Percentiles rank a stretch among this genome's conserved stretches.
Conservation (phyloP, 176 grass and related monocot genomes). For the Aegilops longissima region DNA sequence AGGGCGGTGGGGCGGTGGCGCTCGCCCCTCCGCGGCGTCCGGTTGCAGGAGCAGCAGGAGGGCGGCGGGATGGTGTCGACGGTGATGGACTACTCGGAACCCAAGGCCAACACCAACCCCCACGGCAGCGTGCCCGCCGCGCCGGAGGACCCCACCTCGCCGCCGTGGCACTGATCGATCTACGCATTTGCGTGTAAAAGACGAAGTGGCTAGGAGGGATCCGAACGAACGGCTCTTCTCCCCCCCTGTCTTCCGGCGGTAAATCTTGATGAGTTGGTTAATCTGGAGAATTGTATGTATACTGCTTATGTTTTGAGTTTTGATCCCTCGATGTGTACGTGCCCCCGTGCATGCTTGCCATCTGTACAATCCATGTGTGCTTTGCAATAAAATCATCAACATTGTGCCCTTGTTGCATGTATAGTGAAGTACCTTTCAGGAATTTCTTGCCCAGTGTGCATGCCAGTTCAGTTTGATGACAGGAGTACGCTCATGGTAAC, state of each 20-base stretch:
- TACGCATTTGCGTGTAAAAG: background rate
- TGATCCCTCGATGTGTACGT: background rate
- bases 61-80: slow-evolving; percentile 22
- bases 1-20: background rate
- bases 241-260: background rate
- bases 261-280: background rate
- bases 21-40: background rate
- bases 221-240: background rate
- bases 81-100: slow-evolving; percentile 50
- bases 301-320: background rate
- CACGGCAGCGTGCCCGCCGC: slow-evolving; percentile 29
- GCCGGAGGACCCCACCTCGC: slow-evolving; percentile 27
- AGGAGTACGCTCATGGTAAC: background rate
- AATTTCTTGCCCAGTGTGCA: background rate
- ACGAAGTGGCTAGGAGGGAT: background rate
- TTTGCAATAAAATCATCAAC: slow-evolving; percentile 14
- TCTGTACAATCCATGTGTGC: slow-evolving; percentile 1
- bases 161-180: slow-evolving; percentile 35
- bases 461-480: background rate
- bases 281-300: background rate
- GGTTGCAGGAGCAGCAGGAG: slow-evolving; percentile 21
- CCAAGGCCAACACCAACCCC: slow-evolving; percentile 66
- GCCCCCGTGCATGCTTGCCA: no score
- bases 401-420: background rate
- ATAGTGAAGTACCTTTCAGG: background rate